Conservation (phyloP, 106 monocot species). For the Dendrobium nobile region DNA sequence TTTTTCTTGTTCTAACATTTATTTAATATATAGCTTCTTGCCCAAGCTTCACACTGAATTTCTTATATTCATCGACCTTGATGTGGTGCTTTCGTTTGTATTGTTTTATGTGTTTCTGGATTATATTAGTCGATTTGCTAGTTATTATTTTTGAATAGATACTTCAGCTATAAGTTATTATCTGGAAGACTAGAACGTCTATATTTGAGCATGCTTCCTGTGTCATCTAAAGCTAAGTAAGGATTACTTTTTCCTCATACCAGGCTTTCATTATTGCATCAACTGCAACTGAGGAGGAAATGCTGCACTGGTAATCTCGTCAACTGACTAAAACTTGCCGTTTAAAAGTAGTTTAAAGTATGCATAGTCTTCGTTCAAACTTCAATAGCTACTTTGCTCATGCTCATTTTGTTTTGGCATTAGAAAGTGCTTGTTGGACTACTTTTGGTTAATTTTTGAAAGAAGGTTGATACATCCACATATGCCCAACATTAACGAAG, state of each 20-base stretch:
- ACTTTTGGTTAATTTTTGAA: neutral
- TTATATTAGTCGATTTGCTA: neutral
- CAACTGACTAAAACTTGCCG: neutral
- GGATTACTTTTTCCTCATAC: neutral
- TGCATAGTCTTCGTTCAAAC: neutral
- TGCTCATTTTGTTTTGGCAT: too few relatives aligned
- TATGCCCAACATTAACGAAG: neutral
- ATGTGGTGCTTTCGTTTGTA: neutral
- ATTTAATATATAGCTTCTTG: neutral
- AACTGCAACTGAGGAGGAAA: slow-evolving; percentile 95
- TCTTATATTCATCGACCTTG: neutral
- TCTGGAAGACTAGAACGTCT: neutral
- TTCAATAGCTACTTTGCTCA: neutral
- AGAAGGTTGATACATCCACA: neutral
- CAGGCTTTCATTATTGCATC: slow-evolving; percentile 99
- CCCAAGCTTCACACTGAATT: neutral
- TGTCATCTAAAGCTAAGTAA: neutral
- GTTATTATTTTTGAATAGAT: neutral
- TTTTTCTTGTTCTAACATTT: neutral
- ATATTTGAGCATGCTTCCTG: neutral
- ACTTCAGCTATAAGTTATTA: neutral
- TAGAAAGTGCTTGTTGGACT: neutral
- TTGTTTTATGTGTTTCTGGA: neutral
- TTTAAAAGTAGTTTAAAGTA: neutral
- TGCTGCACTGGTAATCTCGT: slow-evolving; percentile 74